Evolutionary conservation across 768 basidiomycete genomes (phyloP).

Genomic region (Gymnopilus junonius): DNA sequence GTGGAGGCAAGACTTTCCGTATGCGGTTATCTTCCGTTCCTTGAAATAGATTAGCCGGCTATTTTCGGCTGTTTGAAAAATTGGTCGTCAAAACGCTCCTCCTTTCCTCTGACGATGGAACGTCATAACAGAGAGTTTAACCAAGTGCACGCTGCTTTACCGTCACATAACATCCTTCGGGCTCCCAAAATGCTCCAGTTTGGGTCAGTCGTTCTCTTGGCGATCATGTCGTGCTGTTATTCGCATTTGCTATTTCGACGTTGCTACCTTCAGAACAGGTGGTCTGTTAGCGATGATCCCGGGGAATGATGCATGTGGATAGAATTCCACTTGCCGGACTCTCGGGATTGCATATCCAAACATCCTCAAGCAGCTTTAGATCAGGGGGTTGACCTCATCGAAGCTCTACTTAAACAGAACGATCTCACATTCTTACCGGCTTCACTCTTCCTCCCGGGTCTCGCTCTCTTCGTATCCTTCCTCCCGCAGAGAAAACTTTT

Average conservation of each 20-base stretch:
- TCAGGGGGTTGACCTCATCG: conserved; percentile 10
- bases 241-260: not conserved
- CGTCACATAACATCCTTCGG: too few relatives aligned
- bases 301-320: not conserved
- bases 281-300: not conserved
- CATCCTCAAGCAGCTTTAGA: not conserved
- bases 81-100: not conserved
- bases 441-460: conserved; percentile 21
- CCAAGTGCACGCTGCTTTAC: not conserved
- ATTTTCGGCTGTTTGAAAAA: not conserved
- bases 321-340: not conserved
- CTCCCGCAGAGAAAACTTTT: conserved; percentile 12
- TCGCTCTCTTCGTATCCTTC: conserved; percentile 15
- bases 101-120: not conserved
- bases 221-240: not conserved
- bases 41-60: not conserved
- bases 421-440: not conserved
- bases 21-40: not conserved
- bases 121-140: not conserved
- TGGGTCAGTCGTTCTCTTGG: not conserved
- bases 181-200: not conserved
- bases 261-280: not conserved
- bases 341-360: not conserved
- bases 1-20: not conserved
- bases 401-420: conserved; percentile 24